phyloP scores from a whole-genome alignment of 148 eudicot species.

The Mesembryanthemum crystallinum region DNA sequence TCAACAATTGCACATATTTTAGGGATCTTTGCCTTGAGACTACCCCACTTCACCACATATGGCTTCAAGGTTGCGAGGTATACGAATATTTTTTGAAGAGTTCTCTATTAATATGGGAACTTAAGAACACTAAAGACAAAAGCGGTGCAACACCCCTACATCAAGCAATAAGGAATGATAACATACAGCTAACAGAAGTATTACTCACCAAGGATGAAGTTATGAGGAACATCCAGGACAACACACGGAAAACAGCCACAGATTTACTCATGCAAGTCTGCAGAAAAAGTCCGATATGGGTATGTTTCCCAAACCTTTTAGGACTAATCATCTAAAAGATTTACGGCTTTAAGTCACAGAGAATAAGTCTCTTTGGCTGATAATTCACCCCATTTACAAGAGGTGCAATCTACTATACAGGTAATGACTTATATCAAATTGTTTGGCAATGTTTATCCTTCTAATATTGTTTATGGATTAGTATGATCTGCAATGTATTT shows the following conservation, averaged over 20 bases:
- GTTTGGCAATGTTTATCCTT: too few species aligned
- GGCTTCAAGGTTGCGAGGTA: not conserved
- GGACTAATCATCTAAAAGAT: too few species aligned
- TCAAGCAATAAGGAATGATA: not conserved
- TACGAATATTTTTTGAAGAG: not conserved
- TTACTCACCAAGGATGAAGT: not conserved
- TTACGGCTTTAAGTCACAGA: too few species aligned
- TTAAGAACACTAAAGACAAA: not conserved
- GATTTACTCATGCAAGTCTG: not conserved
- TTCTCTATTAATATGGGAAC: not conserved
- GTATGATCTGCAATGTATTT: too few species aligned
- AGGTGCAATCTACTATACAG: too few species aligned
- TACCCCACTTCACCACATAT: constrained; percentile 4
- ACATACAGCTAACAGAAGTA: not conserved
- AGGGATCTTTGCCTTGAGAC: not conserved
- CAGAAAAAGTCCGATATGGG: not conserved
- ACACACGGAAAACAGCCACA: not conserved
- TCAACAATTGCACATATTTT: not conserved
- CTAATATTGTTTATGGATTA: too few species aligned
- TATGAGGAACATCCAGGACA: not conserved
- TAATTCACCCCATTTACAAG: too few species aligned
- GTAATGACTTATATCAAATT: too few species aligned
- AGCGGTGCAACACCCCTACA: constrained; percentile 3
- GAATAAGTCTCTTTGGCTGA: too few species aligned
- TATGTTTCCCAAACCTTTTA: not conserved